phyloP scores from a whole-genome alignment of 108 stramenopile genomes.

The Chaetoceros muelleri region DNA sequence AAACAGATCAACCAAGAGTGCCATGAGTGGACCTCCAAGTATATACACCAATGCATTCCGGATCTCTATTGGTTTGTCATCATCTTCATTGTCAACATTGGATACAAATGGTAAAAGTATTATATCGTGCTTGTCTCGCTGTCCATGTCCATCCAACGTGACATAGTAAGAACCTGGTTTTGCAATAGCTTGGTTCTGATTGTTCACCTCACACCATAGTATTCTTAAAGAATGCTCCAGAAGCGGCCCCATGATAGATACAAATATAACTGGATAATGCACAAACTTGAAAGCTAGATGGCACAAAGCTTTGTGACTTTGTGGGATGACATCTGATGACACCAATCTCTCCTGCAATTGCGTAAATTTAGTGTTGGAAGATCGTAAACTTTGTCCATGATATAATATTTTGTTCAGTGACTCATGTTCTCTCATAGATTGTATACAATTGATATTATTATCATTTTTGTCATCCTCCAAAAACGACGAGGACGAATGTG shows the following conservation, averaged over 20 bases:
- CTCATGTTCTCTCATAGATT: constrained; percentile 8
- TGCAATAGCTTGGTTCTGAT: constrained; percentile 31
- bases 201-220: constrained; percentile 45
- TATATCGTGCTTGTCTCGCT: constrained; percentile 48
- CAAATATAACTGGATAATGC: constrained; percentile 11
- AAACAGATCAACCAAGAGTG: constrained; percentile 49
- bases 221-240: constrained; percentile 45
- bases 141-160: constrained; percentile 61
- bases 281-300: neutral
- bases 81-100: constrained; percentile 11
- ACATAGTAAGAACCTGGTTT: constrained; percentile 40
- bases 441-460: neutral
- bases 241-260: constrained; percentile 20
- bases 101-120: constrained; percentile 33
- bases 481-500: neutral
- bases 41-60: constrained; percentile 21
- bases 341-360: constrained; percentile 3
- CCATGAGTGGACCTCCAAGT: constrained; percentile 28
- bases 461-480: neutral
- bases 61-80: neutral
- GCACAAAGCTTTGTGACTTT: neutral
- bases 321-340: neutral
- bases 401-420: constrained; percentile 6
- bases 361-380: constrained; percentile 1
- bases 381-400: constrained; percentile 5